Evolutionary conservation across 2,329 filamentous ascomycete species (phyloP), one percentile per base, ranked within the genome.

Genomic region (Escovopsis sp.): DNA sequence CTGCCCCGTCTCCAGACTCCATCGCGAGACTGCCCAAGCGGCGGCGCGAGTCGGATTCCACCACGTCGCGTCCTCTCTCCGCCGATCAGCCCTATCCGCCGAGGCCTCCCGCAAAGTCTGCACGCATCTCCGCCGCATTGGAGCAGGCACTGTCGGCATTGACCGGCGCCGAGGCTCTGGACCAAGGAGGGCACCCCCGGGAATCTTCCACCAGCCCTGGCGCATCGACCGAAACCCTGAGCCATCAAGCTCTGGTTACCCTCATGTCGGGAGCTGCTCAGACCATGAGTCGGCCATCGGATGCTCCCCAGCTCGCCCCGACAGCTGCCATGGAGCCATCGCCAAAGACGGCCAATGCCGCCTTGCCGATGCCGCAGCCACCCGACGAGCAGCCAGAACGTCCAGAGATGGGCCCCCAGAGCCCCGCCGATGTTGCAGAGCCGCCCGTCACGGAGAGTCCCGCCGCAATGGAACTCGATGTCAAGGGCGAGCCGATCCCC

Each of bases 221-320:
- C 27, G 60, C 59, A 26, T 62, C 58, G 34, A 71, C 61, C 48
- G 66, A 72, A 28, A 70, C 71, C 36, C 65, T 68, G 15, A 60
- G 60, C n/a, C 68, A 70, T 35, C 63, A 58, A 39, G 67, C 62
- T 23, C 54, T 76, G 21, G 59, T 63, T 16, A 67, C 68, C 15
- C 57, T 76, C 33, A 63, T 74, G 57, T 66, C 69, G 26, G 65
- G 64, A 31, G 63, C 58, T 37, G 61, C 63, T 17, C 56, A 66
- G 41, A 60, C 60, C 33, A 68, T 75, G 58, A 73, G 68, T 50
- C 68, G 67, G 39, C 57, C 68, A n/a, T 58, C 64, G 37, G 70
- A 74, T 51, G 63, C 61, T 42, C 62, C 66, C n/a, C 59, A 51
- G 42, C 38, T 51, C 23, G 60, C 57, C 34, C 58, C 62, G 2